phyloP scores from a whole-genome alignment of 208 protist species.

The Leishmania amazonensis region DNA sequence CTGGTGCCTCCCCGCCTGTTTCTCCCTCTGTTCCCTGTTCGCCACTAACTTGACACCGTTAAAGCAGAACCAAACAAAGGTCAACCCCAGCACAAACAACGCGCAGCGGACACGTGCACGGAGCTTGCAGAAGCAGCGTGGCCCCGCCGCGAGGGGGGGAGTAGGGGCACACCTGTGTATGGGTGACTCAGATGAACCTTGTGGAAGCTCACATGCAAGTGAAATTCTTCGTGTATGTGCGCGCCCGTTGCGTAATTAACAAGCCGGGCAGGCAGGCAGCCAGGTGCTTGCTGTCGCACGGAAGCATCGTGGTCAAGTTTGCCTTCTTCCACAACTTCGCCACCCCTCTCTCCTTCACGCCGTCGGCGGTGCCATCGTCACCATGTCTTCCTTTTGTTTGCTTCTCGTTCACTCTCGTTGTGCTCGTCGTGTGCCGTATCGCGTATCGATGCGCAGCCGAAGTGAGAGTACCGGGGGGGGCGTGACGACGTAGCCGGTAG shows the following conservation, averaged over 20 bases:
- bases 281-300: neutral
- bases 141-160: neutral
- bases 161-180: neutral
- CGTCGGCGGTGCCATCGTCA: neutral
- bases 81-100: neutral
- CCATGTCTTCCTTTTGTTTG: too few relatives aligned
- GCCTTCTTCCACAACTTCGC: neutral
- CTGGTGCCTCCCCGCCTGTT: neutral
- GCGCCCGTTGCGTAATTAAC: neutral
- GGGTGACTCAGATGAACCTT: neutral
- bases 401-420: too few relatives aligned
- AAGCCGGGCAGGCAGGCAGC: neutral
- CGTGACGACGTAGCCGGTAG: neutral
- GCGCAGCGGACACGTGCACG: too few relatives aligned
- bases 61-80: conserved; percentile 8
- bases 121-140: neutral
- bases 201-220: neutral
- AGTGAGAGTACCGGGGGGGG: neutral
- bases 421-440: neutral
- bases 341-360: neutral
- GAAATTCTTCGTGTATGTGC: neutral
- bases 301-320: neutral
- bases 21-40: neutral
- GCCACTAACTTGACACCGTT: neutral
- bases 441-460: neutral